These are phyloP conservation scores for Solanum hybrid DNA, from an alignment of 305 asterid genomes.

Conservation along the genomic window DNA sequence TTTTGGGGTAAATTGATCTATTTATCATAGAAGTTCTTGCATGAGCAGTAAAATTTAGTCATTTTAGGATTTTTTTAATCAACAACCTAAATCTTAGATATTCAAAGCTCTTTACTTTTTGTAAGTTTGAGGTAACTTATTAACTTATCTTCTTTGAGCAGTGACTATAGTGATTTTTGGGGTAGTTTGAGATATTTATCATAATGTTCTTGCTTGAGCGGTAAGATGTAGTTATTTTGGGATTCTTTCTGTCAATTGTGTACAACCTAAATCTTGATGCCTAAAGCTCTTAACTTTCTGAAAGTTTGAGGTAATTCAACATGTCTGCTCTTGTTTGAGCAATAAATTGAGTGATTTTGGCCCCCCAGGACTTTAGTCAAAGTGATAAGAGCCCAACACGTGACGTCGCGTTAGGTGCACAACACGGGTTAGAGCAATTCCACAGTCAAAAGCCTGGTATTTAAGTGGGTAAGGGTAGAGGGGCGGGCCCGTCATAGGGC, in stretches of 20 bases:
- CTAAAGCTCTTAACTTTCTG: not conserved
- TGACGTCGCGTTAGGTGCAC: not conserved
- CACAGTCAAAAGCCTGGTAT: not conserved
- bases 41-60: not conserved
- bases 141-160: not conserved
- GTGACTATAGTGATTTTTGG: not conserved
- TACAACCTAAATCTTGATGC: not conserved
- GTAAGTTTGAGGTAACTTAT: constrained; percentile 9
- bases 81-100: not conserved
- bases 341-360: not conserved
- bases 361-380: not conserved
- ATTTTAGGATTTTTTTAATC: not conserved
- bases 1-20: not conserved
- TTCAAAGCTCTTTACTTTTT: constrained; percentile 2
- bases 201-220: not conserved
- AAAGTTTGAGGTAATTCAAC: not conserved
- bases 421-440: not conserved
- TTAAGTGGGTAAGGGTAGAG: not conserved
- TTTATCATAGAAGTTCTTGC: not conserved
- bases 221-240: not conserved
- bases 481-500: too few species aligned
- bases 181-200: not conserved
- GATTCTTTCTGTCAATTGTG: not conserved
- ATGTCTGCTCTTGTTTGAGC: not conserved
- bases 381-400: not conserved